phyloP scores from a whole-genome alignment of 2,329 filamentous ascomycete genomes.

The Fusarium devonianum region DNA sequence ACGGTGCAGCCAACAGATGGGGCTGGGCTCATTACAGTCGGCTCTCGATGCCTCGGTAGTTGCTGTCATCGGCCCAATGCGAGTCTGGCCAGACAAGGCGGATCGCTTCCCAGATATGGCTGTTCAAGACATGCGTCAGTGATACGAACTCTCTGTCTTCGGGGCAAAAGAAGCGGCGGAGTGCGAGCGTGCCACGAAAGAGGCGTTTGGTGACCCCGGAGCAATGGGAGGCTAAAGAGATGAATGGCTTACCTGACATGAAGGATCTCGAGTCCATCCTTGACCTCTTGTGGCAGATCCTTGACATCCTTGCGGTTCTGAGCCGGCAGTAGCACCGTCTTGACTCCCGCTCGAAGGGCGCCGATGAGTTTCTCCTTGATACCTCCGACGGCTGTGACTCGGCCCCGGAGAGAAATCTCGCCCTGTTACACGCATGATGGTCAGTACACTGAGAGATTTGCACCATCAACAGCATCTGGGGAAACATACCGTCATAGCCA shows the following conservation, averaged over 20 bases:
- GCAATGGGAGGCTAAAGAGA: slow-evolving; percentile 45
- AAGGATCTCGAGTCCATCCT: slow-evolving; percentile 84
- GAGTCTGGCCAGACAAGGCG: slow-evolving; percentile 90
- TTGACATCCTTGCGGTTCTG: slow-evolving; percentile 92
- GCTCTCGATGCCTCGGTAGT: slow-evolving; percentile 75
- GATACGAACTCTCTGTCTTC: slow-evolving; percentile 29
- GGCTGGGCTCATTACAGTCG: slow-evolving; percentile 64
- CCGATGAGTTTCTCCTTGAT: slow-evolving; percentile 99
- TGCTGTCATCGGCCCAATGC: slow-evolving; percentile 79
- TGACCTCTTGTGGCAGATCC: slow-evolving; percentile 90
- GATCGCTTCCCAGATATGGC: slow-evolving; percentile 94
- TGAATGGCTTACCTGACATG: slow-evolving; percentile 77
- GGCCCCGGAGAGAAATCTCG: slow-evolving; percentile 80
- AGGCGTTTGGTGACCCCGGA: slow-evolving; percentile 45
- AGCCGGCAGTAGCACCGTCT: slow-evolving; percentile 87
- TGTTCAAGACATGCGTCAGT: slow-evolving; percentile 50
- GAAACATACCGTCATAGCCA: slow-evolving; percentile 85
- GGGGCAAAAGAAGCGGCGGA: slow-evolving; percentile 28
- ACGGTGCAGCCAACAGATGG: slow-evolving; percentile 3
- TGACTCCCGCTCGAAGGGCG: slow-evolving; percentile 89
- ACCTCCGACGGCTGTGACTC: slow-evolving; percentile 92
- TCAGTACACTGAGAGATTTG: slow-evolving; percentile 35
- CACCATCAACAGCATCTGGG: slow-evolving; percentile 23
- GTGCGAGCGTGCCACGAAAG: slow-evolving; percentile 30
- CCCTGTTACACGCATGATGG: slow-evolving; percentile 53